Evolutionary conservation across 345 rosid genomes (phyloP).

Genomic region (Rubroshorea leprosula): DNA sequence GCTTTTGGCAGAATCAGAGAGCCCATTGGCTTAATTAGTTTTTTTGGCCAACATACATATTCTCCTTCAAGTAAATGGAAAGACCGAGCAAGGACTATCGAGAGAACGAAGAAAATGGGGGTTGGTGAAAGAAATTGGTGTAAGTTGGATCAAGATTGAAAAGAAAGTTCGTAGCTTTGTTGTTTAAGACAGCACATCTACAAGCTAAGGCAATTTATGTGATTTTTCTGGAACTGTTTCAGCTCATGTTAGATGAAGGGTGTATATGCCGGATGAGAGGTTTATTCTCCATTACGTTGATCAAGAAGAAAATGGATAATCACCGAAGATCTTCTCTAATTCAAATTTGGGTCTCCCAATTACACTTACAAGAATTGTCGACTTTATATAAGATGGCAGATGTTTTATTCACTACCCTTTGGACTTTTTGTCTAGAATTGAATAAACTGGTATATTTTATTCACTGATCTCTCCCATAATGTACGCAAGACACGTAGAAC

Average conservation of each 20-base stretch:
- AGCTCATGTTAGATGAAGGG: conserved; percentile 63
- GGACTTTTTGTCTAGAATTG: background rate
- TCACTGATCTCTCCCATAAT: too few species aligned
- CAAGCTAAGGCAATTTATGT: conserved; percentile 45
- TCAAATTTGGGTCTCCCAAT: background rate
- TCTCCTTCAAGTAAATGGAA: conserved; percentile 67
- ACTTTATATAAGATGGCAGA: background rate
- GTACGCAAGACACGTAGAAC: too few species aligned
- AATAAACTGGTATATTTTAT: too few species aligned
- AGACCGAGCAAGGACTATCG: conserved; percentile 64
- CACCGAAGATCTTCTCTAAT: background rate
- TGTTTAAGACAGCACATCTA: conserved; percentile 75
- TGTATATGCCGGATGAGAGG: conserved; percentile 53
- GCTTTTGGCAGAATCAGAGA: conserved; percentile 38
- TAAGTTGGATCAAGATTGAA: conserved; percentile 88
- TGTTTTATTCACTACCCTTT: background rate
- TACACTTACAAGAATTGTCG: too few species aligned
- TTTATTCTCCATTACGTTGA: conserved; percentile 30
- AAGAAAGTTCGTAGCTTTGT: conserved; percentile 66
- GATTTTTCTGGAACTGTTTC: conserved; percentile 42
- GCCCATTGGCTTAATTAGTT: conserved; percentile 56
- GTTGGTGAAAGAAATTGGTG: conserved; percentile 71
- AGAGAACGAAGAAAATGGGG: conserved; percentile 69
- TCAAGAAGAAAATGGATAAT: conserved; percentile 6
- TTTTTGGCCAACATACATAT: conserved; percentile 74